Percentiles rank a stretch among this genome's conserved stretches.
Evolutionary conservation across 169 alveolate genomes (phyloP).

Genomic region (Babesia caballi): DNA sequence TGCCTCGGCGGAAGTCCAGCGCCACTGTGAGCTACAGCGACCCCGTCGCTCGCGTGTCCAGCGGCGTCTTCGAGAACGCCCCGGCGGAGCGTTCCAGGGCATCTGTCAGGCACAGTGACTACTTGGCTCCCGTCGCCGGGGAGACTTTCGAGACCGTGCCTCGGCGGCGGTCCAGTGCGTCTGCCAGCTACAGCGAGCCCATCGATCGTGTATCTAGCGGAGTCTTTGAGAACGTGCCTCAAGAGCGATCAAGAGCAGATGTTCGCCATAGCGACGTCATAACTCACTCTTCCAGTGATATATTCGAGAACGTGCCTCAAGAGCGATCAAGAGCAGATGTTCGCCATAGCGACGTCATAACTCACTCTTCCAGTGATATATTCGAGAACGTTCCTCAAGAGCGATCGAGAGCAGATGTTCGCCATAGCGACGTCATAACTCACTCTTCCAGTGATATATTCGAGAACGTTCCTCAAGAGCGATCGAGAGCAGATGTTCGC

Average conservation of each 20-base stretch:
- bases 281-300: neutral
- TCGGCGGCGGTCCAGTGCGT: neutral
- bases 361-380: neutral
- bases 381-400: neutral
- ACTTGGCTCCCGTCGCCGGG: neutral
- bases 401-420: neutral
- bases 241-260: slow-evolving; percentile 31
- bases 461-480: neutral
- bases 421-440: neutral
- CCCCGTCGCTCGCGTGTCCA: neutral
- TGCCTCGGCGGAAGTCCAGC: neutral
- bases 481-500: neutral
- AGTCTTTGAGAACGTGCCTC: slow-evolving; percentile 55
- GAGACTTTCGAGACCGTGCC: slow-evolving; percentile 13
- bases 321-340: slow-evolving; percentile 33
- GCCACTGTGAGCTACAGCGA: neutral
- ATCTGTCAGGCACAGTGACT: slow-evolving; percentile 1
- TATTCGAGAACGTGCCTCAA: slow-evolving; percentile 47
- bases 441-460: neutral
- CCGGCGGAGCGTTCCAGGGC: slow-evolving; percentile 22
- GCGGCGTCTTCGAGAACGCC: slow-evolving; percentile 25
- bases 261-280: slow-evolving; percentile 17
- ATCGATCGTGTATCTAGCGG: slow-evolving; percentile 2
- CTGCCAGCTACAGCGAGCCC: neutral
- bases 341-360: slow-evolving; percentile 3